A percentile compares a stretch with the other conserved stretches of the same genome.
Conservation (phyloP, 1,139 yeast species). For the Pichia sorboxylosa region DNA sequence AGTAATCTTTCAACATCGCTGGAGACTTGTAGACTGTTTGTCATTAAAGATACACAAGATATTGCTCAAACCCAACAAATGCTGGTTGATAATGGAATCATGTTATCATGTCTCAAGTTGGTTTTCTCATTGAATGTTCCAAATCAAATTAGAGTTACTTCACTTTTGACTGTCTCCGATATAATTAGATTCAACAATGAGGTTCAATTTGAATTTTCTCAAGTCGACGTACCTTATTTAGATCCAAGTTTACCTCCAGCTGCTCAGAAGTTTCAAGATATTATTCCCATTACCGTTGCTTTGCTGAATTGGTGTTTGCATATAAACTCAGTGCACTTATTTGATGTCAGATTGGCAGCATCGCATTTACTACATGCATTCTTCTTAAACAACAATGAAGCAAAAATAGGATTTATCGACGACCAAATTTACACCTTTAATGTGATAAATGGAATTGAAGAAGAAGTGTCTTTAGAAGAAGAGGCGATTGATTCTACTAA, state of each 20-base stretch:
- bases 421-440: conserved; percentile 35
- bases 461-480: conserved; percentile 3
- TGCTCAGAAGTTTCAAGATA: conserved; percentile 21
- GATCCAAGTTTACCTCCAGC: conserved; percentile 60
- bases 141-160: conserved; percentile 48
- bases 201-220: conserved; percentile 59
- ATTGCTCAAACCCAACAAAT: conserved; percentile 50
- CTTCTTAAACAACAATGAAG: conserved; percentile 52
- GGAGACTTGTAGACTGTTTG: conserved; percentile 65
- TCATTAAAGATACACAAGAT: conserved; percentile 62
- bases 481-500: conserved; percentile 2
- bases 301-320: conserved; percentile 71
- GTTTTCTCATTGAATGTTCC: conserved; percentile 60
- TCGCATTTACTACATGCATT: conserved; percentile 56
- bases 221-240: conserved; percentile 82
- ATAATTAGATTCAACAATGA: conserved; percentile 52
- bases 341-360: conserved; percentile 70
- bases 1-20: conserved; percentile 55
- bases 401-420: conserved; percentile 42
- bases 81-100: conserved; percentile 50
- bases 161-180: conserved; percentile 68
- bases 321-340: conserved; percentile 72
- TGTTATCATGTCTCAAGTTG: conserved; percentile 53
- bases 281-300: conserved; percentile 62
- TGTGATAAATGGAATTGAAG: conserved; percentile 16